Conservation (phyloP, 176 grass and related monocot genomes). For the Puccinellia tenuiflora region DNA sequence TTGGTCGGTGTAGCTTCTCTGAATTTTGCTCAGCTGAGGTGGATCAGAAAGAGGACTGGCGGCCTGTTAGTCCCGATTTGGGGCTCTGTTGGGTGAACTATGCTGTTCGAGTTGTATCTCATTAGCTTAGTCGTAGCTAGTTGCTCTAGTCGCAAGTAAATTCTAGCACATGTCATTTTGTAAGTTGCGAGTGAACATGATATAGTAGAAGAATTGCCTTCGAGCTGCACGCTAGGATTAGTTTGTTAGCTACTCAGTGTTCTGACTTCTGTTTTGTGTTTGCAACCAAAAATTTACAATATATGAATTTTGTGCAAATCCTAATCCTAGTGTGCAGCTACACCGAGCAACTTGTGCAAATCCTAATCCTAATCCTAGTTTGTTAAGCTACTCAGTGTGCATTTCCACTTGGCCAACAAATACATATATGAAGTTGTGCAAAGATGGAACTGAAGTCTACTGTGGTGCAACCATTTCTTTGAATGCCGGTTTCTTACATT, state of each 20-base stretch:
- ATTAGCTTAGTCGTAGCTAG: neutral
- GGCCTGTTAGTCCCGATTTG: neutral
- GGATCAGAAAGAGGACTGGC: neutral
- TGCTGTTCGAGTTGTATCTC: neutral
- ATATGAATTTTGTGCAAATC: too few relatives aligned
- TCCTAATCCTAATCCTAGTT: too few relatives aligned
- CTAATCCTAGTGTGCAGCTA: too few relatives aligned
- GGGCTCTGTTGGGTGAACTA: neutral
- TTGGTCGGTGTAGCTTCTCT: neutral
- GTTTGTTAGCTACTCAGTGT: neutral
- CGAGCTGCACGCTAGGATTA: neutral
- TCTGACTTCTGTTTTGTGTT: neutral
- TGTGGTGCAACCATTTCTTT: neutral
- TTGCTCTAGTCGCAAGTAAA: neutral
- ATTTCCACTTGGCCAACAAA: neutral
- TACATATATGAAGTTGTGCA: neutral
- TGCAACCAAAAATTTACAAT: neutral
- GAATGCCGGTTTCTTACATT: neutral
- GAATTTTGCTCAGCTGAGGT: conserved; percentile 4
- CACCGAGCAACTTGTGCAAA: too few relatives aligned
- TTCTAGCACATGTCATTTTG: neutral
- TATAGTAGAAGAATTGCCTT: neutral
- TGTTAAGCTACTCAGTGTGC: too few relatives aligned
- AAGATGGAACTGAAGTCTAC: neutral
- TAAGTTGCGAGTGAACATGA: neutral